phyloP scores from a whole-genome alignment of 2,329 filamentous ascomycete species.

The Fusarium nanum region DNA sequence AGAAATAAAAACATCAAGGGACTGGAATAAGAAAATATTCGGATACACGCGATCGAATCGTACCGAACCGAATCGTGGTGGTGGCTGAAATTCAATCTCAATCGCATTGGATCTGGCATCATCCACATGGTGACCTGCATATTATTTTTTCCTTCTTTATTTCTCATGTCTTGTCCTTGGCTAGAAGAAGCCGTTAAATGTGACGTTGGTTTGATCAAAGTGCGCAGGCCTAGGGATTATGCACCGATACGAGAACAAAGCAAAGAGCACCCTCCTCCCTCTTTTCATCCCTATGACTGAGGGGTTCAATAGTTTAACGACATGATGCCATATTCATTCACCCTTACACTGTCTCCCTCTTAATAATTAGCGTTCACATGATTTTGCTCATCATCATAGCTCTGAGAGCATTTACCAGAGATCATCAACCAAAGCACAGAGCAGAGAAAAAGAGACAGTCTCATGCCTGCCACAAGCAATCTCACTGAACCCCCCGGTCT shows the following conservation, averaged over 20 bases:
- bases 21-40: not conserved
- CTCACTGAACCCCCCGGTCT: constrained; percentile 39
- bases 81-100: constrained; percentile 1
- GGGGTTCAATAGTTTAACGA: constrained; percentile 3
- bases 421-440: constrained; percentile 8
- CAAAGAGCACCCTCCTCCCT: not conserved
- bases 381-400: not conserved
- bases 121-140: constrained; percentile 51
- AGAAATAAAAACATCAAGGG: constrained; percentile 11
- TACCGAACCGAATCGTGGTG: not conserved
- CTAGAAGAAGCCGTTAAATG: constrained; percentile 23
- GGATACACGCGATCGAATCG: not conserved
- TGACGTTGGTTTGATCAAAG: constrained; percentile 18
- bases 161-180: not conserved
- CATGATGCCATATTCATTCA: constrained; percentile 20
- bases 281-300: constrained; percentile 1
- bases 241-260: constrained; percentile 10
- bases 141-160: not conserved
- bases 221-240: constrained; percentile 5
- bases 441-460: constrained; percentile 34
- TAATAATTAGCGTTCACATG: not conserved
- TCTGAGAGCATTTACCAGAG: constrained; percentile 4
- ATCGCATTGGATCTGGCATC: constrained; percentile 1
- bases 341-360: constrained; percentile 6
- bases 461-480: constrained; percentile 46